Base-by-base conservation (phyloP, 2,329 filamentous ascomycete species). In the Sporothrix brunneoviolacea region DNA sequence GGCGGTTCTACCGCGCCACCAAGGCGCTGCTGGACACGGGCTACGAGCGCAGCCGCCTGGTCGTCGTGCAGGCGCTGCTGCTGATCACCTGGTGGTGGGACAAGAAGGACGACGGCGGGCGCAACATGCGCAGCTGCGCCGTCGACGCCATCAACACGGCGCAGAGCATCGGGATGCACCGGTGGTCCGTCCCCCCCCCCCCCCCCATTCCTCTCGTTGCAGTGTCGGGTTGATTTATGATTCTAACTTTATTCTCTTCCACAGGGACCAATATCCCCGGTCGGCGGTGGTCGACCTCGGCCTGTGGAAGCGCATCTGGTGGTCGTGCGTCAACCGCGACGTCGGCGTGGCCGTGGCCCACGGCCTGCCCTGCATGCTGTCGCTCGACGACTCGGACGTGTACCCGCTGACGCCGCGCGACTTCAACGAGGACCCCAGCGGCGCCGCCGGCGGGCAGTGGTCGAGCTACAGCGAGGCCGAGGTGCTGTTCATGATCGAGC, bases 51-150 rank as follows among this genome's bases (percentile, higher is more conserved):
- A 33, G 48, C 36, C 32, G 49, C 28, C 37, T 57, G 16, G 44
- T 33, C 1, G 35, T 45, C 3, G 42, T 55, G 4, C 55, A 57
- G 42, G 53, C 55, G 8, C 38, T 43, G 42, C 27, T 57, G 38
- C 41, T 57, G 6, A 49, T 57, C 18, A 55, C 53, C 2, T 55
- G 53, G 55, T 53, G 53, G 55, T 53, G 55, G 55, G 53, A 53
- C 40, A 55, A 53, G 46, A 53, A 57, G 44, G 53, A 55, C 36
- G 53, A 57, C 35, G 55, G 53, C 19, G 55, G 53, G 3, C 43
- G 51, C 30, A 55, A 54, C 40, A 55, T 53, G 51, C 48, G 55
- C 16, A 48, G 53, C 18, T 55, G 55, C 30, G 46, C 41, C 10
- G 55, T 48, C 5, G 55, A 57, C 33, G 55, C 55, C 16, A 49